Evolutionary conservation across 768 basidiomycete genomes (phyloP), one percentile per base, ranked within the genome.

Genomic region (Amyloporia xantha): DNA sequence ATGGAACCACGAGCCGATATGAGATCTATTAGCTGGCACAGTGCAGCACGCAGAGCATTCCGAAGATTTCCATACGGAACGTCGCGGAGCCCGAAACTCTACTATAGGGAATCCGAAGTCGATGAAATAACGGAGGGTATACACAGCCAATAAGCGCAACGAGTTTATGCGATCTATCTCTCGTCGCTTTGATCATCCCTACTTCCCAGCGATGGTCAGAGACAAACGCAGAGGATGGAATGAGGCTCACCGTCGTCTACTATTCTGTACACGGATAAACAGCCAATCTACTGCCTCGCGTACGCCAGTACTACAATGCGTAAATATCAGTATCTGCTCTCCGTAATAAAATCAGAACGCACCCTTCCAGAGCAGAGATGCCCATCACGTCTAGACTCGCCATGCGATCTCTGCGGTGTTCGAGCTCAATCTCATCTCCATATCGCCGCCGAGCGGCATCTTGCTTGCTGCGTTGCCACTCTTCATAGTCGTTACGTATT

Each of bases 251-350:
- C 81, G 78, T 54, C 68, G 66, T 41, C 86, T 71, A 54, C 89
- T 91, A 56, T 92, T 93, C 67, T 95, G 91, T 4, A 96, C 93
- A 0, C 93, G 78, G 47, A 94, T 81, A 62, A 95, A 95, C 23
- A 98, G 62, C 94, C 94, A 98, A 60, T 96, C 88, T 2, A 96
- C 88, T 0, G 89, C 92, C 4, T 55, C 60, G 13, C 60, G 55
- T 4, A 61, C 60, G 2, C 94, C 93, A 25, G 89, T 90, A 37
- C 93, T 96, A 47, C 1, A 56, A 9, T 11, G 21, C 5, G 3
- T 25, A 41, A 24, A 37, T 20, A 40, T 37, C 5, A 30, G 19
- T 19, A 21, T 6, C 10, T 33, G n/a, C 17, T 35, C 30, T 17
- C 5, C 42, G 28, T 43, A 26, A 10, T 27, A 11, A 5, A 35